Percentiles rank a stretch among this genome's conserved stretches.
These are phyloP conservation scores for Talaromyces funiculosus DNA, from an alignment of 2,329 filamentous ascomycete genomes.

Conservation along the genomic window DNA sequence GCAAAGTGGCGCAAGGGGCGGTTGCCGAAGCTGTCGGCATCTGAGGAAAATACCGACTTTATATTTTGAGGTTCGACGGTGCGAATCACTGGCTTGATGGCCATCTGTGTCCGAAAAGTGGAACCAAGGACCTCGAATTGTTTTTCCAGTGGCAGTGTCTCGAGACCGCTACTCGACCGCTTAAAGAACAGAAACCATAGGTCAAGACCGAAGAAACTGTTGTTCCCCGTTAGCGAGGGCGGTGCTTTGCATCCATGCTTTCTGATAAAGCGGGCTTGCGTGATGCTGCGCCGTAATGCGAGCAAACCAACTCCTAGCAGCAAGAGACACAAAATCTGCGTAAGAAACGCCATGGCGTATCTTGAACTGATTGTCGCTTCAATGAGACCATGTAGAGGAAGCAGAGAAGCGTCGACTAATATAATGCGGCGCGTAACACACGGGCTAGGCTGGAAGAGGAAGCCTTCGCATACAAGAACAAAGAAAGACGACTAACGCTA, in stretches of 20 bases:
- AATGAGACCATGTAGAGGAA: neutral
- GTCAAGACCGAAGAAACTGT: neutral
- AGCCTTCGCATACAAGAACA: neutral
- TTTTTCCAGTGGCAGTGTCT: constrained; percentile 1
- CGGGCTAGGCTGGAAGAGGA: neutral
- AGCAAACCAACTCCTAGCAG: neutral
- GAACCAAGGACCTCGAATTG: constrained; percentile 10
- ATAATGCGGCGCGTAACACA: neutral
- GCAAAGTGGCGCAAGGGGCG: constrained; percentile 49
- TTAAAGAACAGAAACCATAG: constrained; percentile 1
- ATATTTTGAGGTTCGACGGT: constrained; percentile 56
- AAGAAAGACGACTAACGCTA: too few species aligned
- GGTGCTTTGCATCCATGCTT: constrained; percentile 7
- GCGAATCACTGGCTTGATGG: constrained; percentile 41
- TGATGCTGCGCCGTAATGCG: neutral
- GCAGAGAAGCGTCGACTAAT: neutral
- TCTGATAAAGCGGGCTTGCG: neutral
- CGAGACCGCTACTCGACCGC: neutral
- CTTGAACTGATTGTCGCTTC: neutral
- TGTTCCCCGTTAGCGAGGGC: neutral
- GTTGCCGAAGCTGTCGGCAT: constrained; percentile 65
- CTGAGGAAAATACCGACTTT: constrained; percentile 79
- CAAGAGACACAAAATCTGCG: neutral
- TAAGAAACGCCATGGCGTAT: neutral
- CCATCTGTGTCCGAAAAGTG: constrained; percentile 11